Evolutionary conservation across 352 stramenopile species (phyloP), one percentile per base, ranked within the genome.

Genomic region (Phytophthora pinifolia): DNA sequence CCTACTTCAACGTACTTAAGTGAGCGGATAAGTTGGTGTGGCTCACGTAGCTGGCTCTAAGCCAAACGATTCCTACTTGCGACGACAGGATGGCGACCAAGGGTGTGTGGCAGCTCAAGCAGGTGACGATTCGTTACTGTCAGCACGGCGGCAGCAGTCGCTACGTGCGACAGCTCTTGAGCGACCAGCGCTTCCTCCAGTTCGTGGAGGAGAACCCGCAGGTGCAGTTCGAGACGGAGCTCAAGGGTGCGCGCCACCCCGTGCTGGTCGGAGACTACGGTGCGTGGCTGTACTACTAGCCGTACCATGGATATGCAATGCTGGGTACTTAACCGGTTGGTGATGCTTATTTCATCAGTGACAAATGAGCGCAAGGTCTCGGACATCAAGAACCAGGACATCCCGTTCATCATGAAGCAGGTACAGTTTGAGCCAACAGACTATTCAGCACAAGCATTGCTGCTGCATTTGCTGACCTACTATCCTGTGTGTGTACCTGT

Each of bases 201-300:
- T 93, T 95, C 53, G 86, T 95, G 37, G 81, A 89, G 62, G 83
- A 91, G 54, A 95, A 95, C 61, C 86, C 86, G 48, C 86, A 95
- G 69, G 76, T 95, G 51, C 70, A 72, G 29, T 95, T 95, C 45
- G 53, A 84, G 67, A 95, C 86, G 27, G 68, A 95, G 62, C 66
- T 95, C 64, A 93, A 95, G 73, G 80, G 83, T 22, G 83, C 81
- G 14, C 75, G 68, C 46, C 86, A 95, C 70, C 86, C 86, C 8
- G 69, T 95, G 14, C 41, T 95, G 20, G 78, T 95, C 41, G 86
- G 86, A 55, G 81, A 93, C 56, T 95, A 95, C 70, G 83, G 83
- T 94, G 57, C 48, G 47, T 32, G 31, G 42, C 30, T 38, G 20
- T 58, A 34, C 30, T 34, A 30, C 9, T 29, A n/a, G 35, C 33